Base-by-base conservation (phyloP, 1,284 basidiomycete species). In the Xerocomus nothofagi region DNA sequence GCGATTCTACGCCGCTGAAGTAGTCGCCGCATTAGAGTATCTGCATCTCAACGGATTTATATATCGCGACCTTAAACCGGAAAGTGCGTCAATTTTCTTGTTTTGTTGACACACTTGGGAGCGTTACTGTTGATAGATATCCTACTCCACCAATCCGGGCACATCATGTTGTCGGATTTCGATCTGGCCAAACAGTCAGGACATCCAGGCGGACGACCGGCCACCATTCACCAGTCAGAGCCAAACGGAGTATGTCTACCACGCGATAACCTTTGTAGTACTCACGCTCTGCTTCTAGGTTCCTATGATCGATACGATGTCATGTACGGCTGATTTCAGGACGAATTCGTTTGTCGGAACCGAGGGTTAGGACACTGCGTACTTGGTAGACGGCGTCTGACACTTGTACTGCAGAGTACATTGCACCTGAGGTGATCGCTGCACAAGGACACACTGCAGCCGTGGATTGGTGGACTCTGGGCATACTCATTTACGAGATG, bases 101-200 rank as follows among this genome's bases (percentile, higher is more conserved):
- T 43, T 24, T 8, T 26, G 30, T 49, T 21, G 12, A 7, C 18
- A 23, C 34, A 24, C 41, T 54, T n/a, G 43, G 39, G 41, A 47
- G 34, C 23, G 49, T 55, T 50, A 47, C 51, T 30, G 41, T 43
- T 52, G 54, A 40, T 65, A 98, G 94, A 99, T 70, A 99, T 99
- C 62, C 77, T 99, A n/a, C 77, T 99, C 45, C 97, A 99, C 71
- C 91, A 98, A 67, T 94, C 93, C 18, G 97, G 97, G 15, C 97
- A 99, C 73, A 97, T 99, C 62, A 98, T 98, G 94, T 75, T 99
- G 59, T 98, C 96, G 39, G 97, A 99, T 73, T 99, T 99, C 73
- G 97, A 99, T 73, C 80, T 99, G 27, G 97, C 96, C 11, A 99
- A 98, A 66, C 92, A 97, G 65, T 94, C 93, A 36, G 89, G 82